Percentiles rank a stretch among this genome's conserved stretches.
phyloP scores from a whole-genome alignment of 345 rosid genomes.

The Gossypium arboreum region DNA sequence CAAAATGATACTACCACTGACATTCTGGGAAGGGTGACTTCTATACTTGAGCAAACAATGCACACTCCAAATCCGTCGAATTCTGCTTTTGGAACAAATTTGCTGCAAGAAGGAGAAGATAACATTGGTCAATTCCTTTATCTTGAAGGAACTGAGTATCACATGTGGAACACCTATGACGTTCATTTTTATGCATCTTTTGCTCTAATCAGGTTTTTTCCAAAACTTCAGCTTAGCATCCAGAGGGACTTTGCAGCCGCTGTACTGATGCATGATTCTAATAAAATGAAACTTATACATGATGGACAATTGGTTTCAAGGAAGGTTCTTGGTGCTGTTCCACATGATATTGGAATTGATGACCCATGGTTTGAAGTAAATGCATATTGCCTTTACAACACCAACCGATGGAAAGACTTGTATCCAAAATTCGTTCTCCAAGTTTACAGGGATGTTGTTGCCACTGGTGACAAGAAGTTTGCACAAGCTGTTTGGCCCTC shows the following conservation, averaged over 20 bases:
- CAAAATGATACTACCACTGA: slow-evolving; percentile 49
- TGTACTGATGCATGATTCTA: slow-evolving; percentile 87
- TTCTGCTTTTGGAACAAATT: slow-evolving; percentile 84
- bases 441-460: slow-evolving; percentile 82
- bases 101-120: slow-evolving; percentile 90
- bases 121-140: slow-evolving; percentile 93
- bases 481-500: slow-evolving; percentile 89
- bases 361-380: slow-evolving; percentile 96
- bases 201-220: slow-evolving; percentile 79
- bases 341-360: slow-evolving; percentile 75
- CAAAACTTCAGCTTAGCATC: slow-evolving; percentile 82
- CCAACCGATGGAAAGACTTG: slow-evolving; percentile 89
- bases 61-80: slow-evolving; percentile 55
- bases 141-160: slow-evolving; percentile 84
- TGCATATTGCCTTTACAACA: slow-evolving; percentile 62
- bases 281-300: slow-evolving; percentile 49
- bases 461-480: slow-evolving; percentile 77
- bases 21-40: slow-evolving; percentile 73
- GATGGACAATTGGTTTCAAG: slow-evolving; percentile 63
- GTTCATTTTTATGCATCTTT: slow-evolving; percentile 94
- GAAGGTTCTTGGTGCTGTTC: slow-evolving; percentile 92
- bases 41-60: slow-evolving; percentile 55
- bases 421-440: slow-evolving; percentile 94
- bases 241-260: slow-evolving; percentile 95
- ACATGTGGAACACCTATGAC: slow-evolving; percentile 95